Percentiles rank a stretch among this genome's conserved stretches.
Conservation (phyloP, 2,329 filamentous ascomycete genomes). For the Penicillium crustosum region DNA sequence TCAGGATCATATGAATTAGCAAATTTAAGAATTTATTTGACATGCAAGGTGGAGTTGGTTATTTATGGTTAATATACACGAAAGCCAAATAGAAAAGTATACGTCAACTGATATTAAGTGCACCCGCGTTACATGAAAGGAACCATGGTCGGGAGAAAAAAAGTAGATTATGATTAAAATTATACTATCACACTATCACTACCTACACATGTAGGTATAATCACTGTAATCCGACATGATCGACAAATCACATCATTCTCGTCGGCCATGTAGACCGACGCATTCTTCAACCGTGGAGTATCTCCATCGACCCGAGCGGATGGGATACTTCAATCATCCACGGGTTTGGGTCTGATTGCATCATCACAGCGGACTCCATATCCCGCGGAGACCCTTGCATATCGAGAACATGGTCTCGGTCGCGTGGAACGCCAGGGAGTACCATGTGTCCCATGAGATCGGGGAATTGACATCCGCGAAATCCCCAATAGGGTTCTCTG, state of each 20-base stretch:
- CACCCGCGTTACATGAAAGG: neutral
- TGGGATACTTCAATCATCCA: neutral
- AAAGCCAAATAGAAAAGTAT: neutral
- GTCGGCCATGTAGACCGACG: neutral
- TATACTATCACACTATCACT: neutral
- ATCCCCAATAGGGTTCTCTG: neutral
- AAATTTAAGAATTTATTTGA: neutral
- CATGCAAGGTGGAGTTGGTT: neutral
- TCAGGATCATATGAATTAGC: neutral
- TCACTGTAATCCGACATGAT: neutral
- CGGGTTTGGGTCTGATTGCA: slow-evolving; percentile 1
- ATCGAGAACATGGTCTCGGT: slow-evolving; percentile 2
- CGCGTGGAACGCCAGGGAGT: neutral
- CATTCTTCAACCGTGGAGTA: neutral
- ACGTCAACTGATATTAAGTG: neutral
- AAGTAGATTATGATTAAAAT: neutral
- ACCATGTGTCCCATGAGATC: neutral
- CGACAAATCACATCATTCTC: neutral
- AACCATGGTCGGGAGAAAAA: neutral
- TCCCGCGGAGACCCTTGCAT: slow-evolving; percentile 9
- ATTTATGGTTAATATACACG: neutral
- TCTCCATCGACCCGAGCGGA: neutral
- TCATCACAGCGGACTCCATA: neutral
- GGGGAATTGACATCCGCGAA: neutral
- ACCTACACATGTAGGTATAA: neutral